phyloP scores from a whole-genome alignment of 2,329 filamentous ascomycete species.

The Chaetomiaceae sp. region DNA sequence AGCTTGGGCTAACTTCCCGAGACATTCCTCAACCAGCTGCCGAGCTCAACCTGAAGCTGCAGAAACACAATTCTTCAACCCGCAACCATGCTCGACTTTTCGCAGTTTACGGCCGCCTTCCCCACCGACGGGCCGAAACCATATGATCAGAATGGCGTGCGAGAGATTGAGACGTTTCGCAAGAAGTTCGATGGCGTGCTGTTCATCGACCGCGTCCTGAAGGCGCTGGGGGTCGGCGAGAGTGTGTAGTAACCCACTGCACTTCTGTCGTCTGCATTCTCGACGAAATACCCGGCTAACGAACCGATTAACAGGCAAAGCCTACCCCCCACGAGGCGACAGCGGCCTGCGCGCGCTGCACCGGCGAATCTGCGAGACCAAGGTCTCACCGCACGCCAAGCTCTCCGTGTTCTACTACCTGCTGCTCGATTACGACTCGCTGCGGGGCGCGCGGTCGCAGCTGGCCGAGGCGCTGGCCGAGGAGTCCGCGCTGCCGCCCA shows the following conservation, averaged over 20 bases:
- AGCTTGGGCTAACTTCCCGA: not conserved
- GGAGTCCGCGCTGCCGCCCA: conserved; percentile 61
- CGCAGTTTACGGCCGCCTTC: conserved; percentile 64
- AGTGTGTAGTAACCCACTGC: conserved; percentile 43
- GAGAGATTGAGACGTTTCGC: conserved; percentile 60
- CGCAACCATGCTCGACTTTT: conserved; percentile 54
- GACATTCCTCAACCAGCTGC: conserved; percentile 1
- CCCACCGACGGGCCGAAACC: conserved; percentile 51
- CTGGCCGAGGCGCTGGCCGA: conserved; percentile 52
- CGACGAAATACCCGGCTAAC: no score
- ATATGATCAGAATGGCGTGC: conserved; percentile 55
- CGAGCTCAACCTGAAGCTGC: not conserved
- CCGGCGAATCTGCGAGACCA: conserved; percentile 58
- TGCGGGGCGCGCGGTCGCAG: conserved; percentile 42
- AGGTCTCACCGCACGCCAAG: conserved; percentile 67
- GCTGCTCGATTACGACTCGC: conserved; percentile 63
- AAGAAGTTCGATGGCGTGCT: conserved; percentile 62
- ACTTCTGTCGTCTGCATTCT: no score
- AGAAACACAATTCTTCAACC: not conserved
- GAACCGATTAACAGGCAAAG: conserved; percentile 39
- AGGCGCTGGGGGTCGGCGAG: conserved; percentile 61
- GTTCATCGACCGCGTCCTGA: conserved; percentile 74
- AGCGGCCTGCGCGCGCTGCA: conserved; percentile 63
- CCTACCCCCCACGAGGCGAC: conserved; percentile 69
- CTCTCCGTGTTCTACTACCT: conserved; percentile 80